phyloP scores from a whole-genome alignment of 2,329 filamentous ascomycete genomes.

The Aureobasidium sp. region DNA sequence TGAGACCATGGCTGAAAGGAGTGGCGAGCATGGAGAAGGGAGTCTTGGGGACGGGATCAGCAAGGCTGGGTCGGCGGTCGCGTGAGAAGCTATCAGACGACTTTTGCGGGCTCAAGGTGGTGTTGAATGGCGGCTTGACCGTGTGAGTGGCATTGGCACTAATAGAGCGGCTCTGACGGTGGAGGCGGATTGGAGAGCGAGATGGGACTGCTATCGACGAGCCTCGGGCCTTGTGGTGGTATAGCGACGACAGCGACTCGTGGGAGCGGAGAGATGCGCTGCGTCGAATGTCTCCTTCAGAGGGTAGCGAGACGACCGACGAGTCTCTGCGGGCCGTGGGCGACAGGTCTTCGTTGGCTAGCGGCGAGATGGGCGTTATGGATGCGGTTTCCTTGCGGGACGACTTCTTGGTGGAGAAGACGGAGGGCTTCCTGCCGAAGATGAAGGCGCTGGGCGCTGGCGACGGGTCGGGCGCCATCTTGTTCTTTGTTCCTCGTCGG shows the following conservation, averaged over 20 bases:
- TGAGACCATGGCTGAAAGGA: conserved; percentile 11
- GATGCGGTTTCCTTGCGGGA: conserved; percentile 1
- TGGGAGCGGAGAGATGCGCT: conserved; percentile 35
- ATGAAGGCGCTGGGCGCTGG: conserved; percentile 12
- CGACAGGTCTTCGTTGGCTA: conserved; percentile 1
- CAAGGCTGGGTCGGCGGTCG: neutral
- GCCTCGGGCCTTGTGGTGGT: conserved; percentile 5
- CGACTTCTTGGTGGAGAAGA: conserved; percentile 9
- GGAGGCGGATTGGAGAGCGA: conserved; percentile 15
- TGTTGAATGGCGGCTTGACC: conserved; percentile 7
- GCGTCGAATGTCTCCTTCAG: conserved; percentile 32
- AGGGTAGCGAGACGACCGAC: conserved; percentile 22
- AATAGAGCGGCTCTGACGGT: conserved; percentile 17
- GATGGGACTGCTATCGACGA: conserved; percentile 11
- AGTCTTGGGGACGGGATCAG: conserved; percentile 9
- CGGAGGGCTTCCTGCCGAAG: conserved; percentile 7
- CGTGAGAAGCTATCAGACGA: conserved; percentile 22
- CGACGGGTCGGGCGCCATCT: conserved; percentile 15
- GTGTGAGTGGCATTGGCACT: conserved; percentile 16
- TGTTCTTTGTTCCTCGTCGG: neutral
- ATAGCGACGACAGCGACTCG: conserved; percentile 17
- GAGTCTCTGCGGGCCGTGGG: conserved; percentile 14
- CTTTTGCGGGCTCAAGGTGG: conserved; percentile 22
- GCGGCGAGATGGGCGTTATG: conserved; percentile 5
- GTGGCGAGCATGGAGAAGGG: conserved; percentile 14